Percentiles rank a stretch among this genome's conserved stretches.
phyloP scores from a whole-genome alignment of 1,284 basidiomycete genomes.

The Garcileccinum viscosum region DNA sequence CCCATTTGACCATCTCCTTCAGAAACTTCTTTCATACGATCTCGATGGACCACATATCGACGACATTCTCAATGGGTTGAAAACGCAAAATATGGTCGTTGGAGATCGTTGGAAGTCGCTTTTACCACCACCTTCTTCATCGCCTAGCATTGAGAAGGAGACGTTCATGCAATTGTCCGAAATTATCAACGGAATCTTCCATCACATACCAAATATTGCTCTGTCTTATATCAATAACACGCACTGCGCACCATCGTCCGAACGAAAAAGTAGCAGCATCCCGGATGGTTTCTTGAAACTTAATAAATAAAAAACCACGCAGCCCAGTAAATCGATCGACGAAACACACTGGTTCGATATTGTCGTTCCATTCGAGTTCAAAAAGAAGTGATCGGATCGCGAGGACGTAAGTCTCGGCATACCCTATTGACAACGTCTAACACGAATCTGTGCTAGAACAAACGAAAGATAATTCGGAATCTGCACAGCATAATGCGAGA shows the following conservation, averaged over 20 bases:
- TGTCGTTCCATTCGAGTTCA: constrained; percentile 17
- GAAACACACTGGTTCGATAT: constrained; percentile 16
- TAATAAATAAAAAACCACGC: not conserved
- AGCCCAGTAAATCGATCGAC: not conserved
- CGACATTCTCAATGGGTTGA: not conserved
- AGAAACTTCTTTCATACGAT: not conserved
- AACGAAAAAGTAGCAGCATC: constrained; percentile 8
- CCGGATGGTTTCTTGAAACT: constrained; percentile 9
- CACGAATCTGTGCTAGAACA: constrained; percentile 12
- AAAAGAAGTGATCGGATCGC: not conserved
- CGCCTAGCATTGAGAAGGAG: not conserved
- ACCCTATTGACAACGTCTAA: not conserved
- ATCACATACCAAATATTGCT: not conserved
- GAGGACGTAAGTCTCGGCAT: not conserved
- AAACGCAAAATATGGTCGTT: not conserved
- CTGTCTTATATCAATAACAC: not conserved
- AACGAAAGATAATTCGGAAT: not conserved
- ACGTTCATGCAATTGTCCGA: not conserved
- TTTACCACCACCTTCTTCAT: not conserved
- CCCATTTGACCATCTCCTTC: not conserved
- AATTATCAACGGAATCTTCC: not conserved
- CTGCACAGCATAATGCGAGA: not conserved
- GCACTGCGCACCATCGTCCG: not conserved
- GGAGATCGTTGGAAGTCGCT: not conserved
- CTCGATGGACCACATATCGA: not conserved